phyloP scores from a whole-genome alignment of 306 rosid genomes.

The Albizia julibrissin region DNA sequence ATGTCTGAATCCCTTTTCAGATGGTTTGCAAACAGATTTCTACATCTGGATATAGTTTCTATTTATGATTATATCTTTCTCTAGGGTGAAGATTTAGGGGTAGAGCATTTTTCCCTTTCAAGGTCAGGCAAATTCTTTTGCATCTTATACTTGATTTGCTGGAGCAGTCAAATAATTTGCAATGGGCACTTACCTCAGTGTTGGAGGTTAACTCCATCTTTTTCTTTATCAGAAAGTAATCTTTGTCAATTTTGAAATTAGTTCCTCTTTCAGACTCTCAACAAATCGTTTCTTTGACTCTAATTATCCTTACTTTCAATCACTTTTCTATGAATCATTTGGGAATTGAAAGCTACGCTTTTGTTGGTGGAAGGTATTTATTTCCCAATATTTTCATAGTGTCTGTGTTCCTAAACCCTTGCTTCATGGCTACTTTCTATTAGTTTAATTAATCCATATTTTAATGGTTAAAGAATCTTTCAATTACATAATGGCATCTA shows the following conservation, averaged over 20 bases:
- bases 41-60: no score
- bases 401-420: neutral
- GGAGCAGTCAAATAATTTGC: no score
- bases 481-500: constrained; percentile 71
- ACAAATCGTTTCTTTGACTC: constrained; percentile 6
- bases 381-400: neutral
- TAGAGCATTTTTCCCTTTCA: no score
- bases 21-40: no score
- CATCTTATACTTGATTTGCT: no score
- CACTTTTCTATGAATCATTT: constrained; percentile 4
- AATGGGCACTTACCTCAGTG: no score
- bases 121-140: no score
- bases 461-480: constrained; percentile 17
- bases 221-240: neutral
- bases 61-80: no score
- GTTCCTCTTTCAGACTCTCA: neutral
- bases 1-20: no score
- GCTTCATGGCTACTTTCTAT: constrained; percentile 3
- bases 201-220: neutral
- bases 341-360: neutral
- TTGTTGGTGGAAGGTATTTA: neutral
- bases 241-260: constrained; percentile 1
- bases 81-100: no score
- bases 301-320: neutral
- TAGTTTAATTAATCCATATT: constrained; percentile 16